These are phyloP conservation scores for Pseudogymnoascus sp. DNA, from an alignment of 2,329 filamentous ascomycete species.

Conservation along the genomic window DNA sequence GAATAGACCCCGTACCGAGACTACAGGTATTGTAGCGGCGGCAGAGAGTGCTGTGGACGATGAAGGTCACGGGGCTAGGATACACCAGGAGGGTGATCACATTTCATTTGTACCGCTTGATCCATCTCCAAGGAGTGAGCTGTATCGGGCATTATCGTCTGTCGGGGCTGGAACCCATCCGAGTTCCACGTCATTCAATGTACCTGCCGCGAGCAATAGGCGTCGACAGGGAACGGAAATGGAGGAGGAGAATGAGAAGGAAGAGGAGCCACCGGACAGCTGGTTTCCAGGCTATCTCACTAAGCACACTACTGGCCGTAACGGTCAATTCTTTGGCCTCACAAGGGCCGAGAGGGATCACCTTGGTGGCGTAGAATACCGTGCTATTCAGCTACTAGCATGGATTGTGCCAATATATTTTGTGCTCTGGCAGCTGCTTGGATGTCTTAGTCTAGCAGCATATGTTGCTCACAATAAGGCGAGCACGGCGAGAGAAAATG, in stretches of 20 bases:
- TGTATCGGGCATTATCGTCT: not conserved
- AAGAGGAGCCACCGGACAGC: constrained; percentile 56
- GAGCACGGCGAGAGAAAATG: constrained; percentile 42
- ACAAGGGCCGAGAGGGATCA: constrained; percentile 90
- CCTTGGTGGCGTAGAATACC: constrained; percentile 91
- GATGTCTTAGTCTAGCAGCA: constrained; percentile 26
- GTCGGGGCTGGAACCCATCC: not conserved
- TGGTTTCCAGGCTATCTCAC: constrained; percentile 40
- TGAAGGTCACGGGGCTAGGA: not conserved
- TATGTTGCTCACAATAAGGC: constrained; percentile 49
- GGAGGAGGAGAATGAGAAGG: constrained; percentile 49
- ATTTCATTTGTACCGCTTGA: constrained; percentile 1
- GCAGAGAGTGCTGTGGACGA: not conserved
- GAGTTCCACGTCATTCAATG: not conserved
- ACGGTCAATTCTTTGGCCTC: constrained; percentile 84
- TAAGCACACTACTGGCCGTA: constrained; percentile 58
- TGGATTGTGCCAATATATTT: constrained; percentile 51
- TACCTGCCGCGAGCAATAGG: constrained; percentile 16
- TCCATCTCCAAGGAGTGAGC: not conserved
- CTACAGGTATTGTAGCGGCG: not conserved
- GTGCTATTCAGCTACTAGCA: constrained; percentile 70
- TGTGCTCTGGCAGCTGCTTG: constrained; percentile 26
- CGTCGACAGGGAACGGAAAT: constrained; percentile 38
- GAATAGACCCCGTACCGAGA: not conserved
- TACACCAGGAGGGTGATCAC: not conserved